Evolutionary conservation across 179 eudicot genomes (phyloP).

Genomic region (Heliamphora pulchella): DNA sequence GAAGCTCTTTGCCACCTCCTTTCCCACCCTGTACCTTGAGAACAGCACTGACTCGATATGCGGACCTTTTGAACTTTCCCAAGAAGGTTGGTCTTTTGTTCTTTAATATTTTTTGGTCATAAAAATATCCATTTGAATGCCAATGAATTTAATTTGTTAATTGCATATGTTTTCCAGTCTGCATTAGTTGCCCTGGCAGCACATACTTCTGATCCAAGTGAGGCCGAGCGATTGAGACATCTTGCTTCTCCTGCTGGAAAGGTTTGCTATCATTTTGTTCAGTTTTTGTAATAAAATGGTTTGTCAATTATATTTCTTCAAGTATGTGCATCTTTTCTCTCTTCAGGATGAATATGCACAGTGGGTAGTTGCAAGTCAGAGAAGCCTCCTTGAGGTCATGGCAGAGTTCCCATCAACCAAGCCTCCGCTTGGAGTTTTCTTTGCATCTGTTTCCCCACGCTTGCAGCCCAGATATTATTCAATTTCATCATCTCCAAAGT

Average conservation of each 20-base stretch:
- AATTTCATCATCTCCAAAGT: constrained; percentile 92
- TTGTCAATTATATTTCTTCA: not conserved
- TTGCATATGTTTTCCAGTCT: constrained; percentile 42
- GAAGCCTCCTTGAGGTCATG: constrained; percentile 95
- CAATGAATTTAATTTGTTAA: constrained; percentile 2
- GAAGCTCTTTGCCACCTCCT: constrained; percentile 71
- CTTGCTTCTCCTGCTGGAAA: constrained; percentile 97
- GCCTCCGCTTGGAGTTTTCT: constrained; percentile 96
- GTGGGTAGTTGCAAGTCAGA: constrained; percentile 77
- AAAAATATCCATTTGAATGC: not conserved
- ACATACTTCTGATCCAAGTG: constrained; percentile 81
- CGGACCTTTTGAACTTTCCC: constrained; percentile 78
- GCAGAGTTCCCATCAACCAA: constrained; percentile 85
- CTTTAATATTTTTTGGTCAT: not conserved
- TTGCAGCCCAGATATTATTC: constrained; percentile 94
- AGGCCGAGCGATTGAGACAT: constrained; percentile 73
- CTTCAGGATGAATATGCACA: constrained; percentile 90
- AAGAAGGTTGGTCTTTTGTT: constrained; percentile 53
- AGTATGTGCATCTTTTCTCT: constrained; percentile 1
- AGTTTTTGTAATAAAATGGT: not conserved
- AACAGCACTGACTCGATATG: constrained; percentile 69
- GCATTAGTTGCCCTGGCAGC: constrained; percentile 88
- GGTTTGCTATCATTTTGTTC: constrained; percentile 34
- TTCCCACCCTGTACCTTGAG: constrained; percentile 84
- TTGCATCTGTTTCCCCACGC: constrained; percentile 86